Evolutionary conservation across 2,329 filamentous ascomycete genomes (phyloP).

Genomic region (Xylariaceae sp.): DNA sequence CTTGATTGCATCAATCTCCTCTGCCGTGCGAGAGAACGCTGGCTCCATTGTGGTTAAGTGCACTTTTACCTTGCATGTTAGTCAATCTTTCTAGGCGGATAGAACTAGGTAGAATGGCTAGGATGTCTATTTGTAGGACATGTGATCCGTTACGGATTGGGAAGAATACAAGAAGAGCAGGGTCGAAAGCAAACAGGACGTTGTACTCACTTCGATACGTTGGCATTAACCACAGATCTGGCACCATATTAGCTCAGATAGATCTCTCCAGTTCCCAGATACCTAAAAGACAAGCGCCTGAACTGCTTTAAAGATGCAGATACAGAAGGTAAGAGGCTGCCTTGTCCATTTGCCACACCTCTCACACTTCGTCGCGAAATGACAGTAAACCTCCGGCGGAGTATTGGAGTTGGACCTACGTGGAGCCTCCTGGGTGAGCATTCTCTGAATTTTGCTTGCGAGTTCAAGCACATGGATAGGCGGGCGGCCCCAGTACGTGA

Average conservation of each 20-base stretch:
- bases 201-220: conserved; percentile 44
- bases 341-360: not conserved
- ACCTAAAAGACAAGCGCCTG: too few species aligned
- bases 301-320: not conserved
- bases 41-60: conserved; percentile 85
- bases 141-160: too few species aligned
- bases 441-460: conserved; percentile 62
- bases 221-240: conserved; percentile 85
- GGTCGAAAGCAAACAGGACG: not conserved
- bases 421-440: conserved; percentile 59
- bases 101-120: not conserved
- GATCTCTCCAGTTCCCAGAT: not conserved
- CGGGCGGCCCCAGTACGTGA: conserved; percentile 85
- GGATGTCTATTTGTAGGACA: too few species aligned
- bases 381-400: conserved; percentile 31
- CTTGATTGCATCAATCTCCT: conserved; percentile 62
- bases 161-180: too few species aligned
- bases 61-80: conserved; percentile 34
- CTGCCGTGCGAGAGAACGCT: conserved; percentile 67
- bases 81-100: not conserved
- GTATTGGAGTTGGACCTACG: conserved; percentile 47
- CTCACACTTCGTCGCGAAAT: not conserved
- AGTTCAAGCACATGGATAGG: conserved; percentile 65
- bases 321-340: not conserved
- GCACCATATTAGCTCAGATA: conserved; percentile 10